Evolutionary conservation across 331 rosid species (phyloP), one percentile per base, ranked within the genome.

Genomic region (Prunus yedoensis): DNA sequence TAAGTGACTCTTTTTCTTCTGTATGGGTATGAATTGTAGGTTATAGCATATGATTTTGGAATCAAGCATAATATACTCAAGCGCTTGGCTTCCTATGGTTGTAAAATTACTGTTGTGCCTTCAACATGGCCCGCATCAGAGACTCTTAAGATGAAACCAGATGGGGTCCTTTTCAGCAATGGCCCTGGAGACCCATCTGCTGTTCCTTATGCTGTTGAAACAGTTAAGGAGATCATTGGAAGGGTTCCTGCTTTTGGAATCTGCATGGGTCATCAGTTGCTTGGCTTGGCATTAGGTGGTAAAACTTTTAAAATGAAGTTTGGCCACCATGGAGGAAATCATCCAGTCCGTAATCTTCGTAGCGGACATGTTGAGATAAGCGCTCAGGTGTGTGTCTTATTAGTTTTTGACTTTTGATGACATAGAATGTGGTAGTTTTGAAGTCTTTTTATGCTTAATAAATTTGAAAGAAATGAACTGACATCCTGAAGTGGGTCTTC

Each of bases 261-360:
- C 76, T 95, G 99, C 88, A 95, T 92, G 99, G 99, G 99, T 27
- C 97, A 95, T 83, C 99, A 95, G 82, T 76, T 95, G 82, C 85
- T 90, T 57, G 99, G 99, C 74, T 97, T 90, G 86, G 99, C 99
- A 66, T 81, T 95, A 75, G 99, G 99, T 30, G 99, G 97, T 70
- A 89, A 83, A 77, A 95, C 99, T 76, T 92, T 86, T 74, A 92
- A 95, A 81, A 95, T 95, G 99, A 95, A 95, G 80, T 95, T 92
- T 61, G 99, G 97, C 80, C 99, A 92, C 78, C 99, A 95, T 21
- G 99, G 99, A 73, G 99, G 99, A 83, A 95, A 95, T 80, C 99
- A 95, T 76, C 99, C 99, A 0, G 97, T 95, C 49, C 91, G 97
- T 46, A 90, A 92, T 83, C 89, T 89, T 78, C 74, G 72, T 51